Evolutionary conservation across 495 filamentous ascomycete species (phyloP), one percentile per base, ranked within the genome.

Genomic region (Neurospora sp.): DNA sequence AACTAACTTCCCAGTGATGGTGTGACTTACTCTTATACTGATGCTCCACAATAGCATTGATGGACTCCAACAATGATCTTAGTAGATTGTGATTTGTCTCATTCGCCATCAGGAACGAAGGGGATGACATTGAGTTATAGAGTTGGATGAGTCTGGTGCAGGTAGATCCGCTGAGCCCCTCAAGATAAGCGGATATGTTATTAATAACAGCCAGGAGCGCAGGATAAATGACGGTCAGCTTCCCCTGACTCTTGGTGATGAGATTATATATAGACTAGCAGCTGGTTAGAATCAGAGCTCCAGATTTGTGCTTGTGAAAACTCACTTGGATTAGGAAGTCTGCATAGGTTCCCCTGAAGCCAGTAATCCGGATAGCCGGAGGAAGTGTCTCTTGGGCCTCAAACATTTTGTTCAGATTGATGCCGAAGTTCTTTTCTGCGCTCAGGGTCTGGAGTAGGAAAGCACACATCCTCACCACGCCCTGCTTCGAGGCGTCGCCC

Each of bases 381-480:
- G 96, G 96, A 5, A 99, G 81, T 3, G 92, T 94, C 41, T 97
- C 93, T 79, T 98, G 96, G 3, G 88, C 92, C 71, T 96, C 92
- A 72, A 99, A 98, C 38, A 85, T 86, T 79, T 92, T 93, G 82
- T 97, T 98, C 71, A 98, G 84, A 76, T 93, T 93, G 78, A 91
- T 89, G 12, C 94, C 94, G 81, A 98, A 98, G 71, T 92, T 96
- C 48, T 90, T 89, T 82, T 98, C 96, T 1, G 94, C 93, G 77
- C 95, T 98, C 77, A 98, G 84, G 1, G 96, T 99, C 80, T 99
- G 96, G 53, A 98, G 82, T 69, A 98, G 89, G 83, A 99, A 98
- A 35, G 96, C 91, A 81, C 96, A 98, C 94, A 98, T 97, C 48
- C 95, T 86, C 22, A 98, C 93, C 4, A 98, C 87, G 1, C 96